Base-by-base conservation (phyloP, 257 asterid species). In the Scutellaria galericulata region DNA sequence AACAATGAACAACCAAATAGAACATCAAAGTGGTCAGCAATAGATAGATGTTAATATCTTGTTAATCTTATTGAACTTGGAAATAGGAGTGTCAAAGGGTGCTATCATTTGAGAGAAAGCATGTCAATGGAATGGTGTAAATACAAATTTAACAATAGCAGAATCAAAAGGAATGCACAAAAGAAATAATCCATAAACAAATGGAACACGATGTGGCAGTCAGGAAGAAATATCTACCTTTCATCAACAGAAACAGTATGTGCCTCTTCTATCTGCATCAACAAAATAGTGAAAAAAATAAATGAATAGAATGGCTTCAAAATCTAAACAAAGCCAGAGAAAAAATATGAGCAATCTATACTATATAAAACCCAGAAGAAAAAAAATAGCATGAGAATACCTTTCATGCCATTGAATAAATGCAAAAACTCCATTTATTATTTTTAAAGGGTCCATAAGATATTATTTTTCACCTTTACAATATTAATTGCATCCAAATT, bases 221-320 rank as follows among this genome's bases (percentile, higher is more conserved):
- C 40, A 22, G 24, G 72, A 51, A 63, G 72, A 55, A 68, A 3
- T 47, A 27, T 54, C 52, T 75, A 83, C 87, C 87, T 80, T 76
- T 64, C 60, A 72, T 75, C 75, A 65, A 60, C 78, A 40, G 83
- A 48, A 60, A 40, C 58, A 35, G 20, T 63, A 2, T 57, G 71
- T n/a, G 77, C 62, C 55, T 64, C 80, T 68, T 57, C 81, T 45
- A 31, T 79, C 84, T 79, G 81, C 75, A 74, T 20, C 60, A 48
- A 53, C 46, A 73, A 54, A 51, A 46, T 37, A 42, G 71, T 41
- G 62, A 51, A 11, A 69, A 55, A 71, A 48, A 2, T 20, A 50
- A 45, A 64, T 64, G 42, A 75, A 50, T 53, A 41, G 31, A 58
- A 14, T 48, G 61, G 44, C 56, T 27, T 72, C 64, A 70, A 46